phyloP scores from a whole-genome alignment of 2,329 filamentous ascomycete species.

The Talaromyces sp. region DNA sequence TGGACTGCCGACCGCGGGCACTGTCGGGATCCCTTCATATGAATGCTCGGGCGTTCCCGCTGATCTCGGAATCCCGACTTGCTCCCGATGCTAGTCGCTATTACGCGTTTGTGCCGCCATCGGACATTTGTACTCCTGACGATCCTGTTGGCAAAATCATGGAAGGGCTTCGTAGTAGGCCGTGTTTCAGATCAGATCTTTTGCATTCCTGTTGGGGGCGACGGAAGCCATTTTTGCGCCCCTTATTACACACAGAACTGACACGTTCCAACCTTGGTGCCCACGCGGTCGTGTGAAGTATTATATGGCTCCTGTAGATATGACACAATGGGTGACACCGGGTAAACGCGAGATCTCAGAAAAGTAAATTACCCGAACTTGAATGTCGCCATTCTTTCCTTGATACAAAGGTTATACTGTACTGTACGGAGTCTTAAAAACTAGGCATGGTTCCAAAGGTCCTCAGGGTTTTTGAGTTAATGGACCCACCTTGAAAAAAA shows the following conservation, averaged over 20 bases:
- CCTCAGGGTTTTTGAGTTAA: conserved; percentile 10
- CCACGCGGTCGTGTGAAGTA: too few species aligned
- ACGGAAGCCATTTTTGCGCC: too few species aligned
- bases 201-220: too few species aligned
- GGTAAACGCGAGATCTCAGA: background rate
- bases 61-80: conserved; percentile 26
- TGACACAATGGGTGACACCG: background rate
- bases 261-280: too few species aligned
- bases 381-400: background rate
- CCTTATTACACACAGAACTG: too few species aligned
- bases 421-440: background rate
- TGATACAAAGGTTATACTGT: too few species aligned
- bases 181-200: background rate
- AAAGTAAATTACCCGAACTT: background rate
- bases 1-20: conserved; percentile 15
- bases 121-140: conserved; percentile 7
- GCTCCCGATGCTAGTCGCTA: conserved; percentile 18
- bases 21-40: conserved; percentile 21
- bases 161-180: too few species aligned
- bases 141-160: conserved; percentile 7
- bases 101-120: conserved; percentile 16
- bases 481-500: conserved; percentile 13
- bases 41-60: conserved; percentile 22
- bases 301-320: background rate
- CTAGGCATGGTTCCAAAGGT: conserved; percentile 7